Conservation (phyloP, 208 protist genomes). For the Leptomonas pyrrhocoris region DNA sequence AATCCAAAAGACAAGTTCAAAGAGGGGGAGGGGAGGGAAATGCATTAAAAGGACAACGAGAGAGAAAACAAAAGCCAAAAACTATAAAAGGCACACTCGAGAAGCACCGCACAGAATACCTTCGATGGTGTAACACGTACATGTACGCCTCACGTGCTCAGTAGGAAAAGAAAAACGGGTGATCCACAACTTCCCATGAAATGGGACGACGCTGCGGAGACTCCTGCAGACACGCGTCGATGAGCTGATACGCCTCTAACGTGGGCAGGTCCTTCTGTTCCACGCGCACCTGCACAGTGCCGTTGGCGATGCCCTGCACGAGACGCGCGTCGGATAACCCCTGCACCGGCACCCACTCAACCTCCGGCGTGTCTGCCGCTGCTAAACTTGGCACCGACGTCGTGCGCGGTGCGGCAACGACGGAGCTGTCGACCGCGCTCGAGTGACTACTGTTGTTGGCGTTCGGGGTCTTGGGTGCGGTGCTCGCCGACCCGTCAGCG, state of each 20-base stretch:
- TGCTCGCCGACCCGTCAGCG: no score
- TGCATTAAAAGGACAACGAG: no score
- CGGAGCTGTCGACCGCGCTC: background rate
- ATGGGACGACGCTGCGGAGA: conserved; percentile 41
- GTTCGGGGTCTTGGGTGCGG: no score
- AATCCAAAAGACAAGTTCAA: no score
- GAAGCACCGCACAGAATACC: no score
- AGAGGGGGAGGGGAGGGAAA: no score
- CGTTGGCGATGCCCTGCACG: conserved; percentile 40
- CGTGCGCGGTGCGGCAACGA: background rate
- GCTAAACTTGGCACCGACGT: background rate
- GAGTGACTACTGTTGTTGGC: background rate
- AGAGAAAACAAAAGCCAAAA: no score
- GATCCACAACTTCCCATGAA: conserved; percentile 48
- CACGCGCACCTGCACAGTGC: conserved; percentile 28
- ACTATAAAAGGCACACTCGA: no score
- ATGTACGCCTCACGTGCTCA: no score
- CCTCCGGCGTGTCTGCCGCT: background rate
- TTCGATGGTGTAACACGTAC: no score
- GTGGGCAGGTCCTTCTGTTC: conserved; percentile 18
- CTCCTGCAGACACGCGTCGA: conserved; percentile 43
- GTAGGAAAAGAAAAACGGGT: conserved; percentile 47
- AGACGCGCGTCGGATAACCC: conserved; percentile 37
- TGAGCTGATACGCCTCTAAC: conserved; percentile 46
- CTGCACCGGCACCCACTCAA: conserved; percentile 16